Conservation (phyloP, 1,139 yeast genomes). For the Yamadazyma dendronema region DNA sequence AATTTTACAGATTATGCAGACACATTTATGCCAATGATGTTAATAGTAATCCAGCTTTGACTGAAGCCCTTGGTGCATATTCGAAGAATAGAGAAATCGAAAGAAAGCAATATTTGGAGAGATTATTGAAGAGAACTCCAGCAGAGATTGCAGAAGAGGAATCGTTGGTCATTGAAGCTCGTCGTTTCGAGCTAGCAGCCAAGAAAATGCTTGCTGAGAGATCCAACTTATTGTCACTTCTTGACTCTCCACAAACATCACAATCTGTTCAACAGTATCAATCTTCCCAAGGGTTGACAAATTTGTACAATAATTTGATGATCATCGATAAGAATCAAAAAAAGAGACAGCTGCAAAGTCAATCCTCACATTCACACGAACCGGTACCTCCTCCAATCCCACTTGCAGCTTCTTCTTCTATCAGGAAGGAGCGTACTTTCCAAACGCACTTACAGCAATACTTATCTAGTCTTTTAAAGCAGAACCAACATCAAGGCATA, state of each 20-base stretch:
- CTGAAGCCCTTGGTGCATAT: constrained; percentile 53
- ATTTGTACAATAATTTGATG: constrained; percentile 77
- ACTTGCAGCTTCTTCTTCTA: constrained; percentile 51
- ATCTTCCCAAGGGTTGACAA: constrained; percentile 87
- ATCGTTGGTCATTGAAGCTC: constrained; percentile 86
- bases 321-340: constrained; percentile 66
- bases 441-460: constrained; percentile 52
- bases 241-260: constrained; percentile 87
- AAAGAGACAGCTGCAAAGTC: constrained; percentile 41
- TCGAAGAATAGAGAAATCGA: constrained; percentile 68
- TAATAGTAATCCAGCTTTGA: constrained; percentile 44
- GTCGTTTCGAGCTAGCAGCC: constrained; percentile 90
- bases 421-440: constrained; percentile 50
- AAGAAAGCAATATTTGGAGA: constrained; percentile 77
- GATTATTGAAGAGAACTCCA: constrained; percentile 78
- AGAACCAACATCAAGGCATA: constrained; percentile 22
- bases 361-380: constrained; percentile 35
- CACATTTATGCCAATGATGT: constrained; percentile 47
- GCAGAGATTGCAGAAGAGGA: constrained; percentile 99
- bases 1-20: constrained; percentile 57
- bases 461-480: constrained; percentile 38
- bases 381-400: constrained; percentile 63
- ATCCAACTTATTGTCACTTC: constrained; percentile 68
- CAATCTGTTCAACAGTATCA: constrained; percentile 75
- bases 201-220: constrained; percentile 85